Conservation (phyloP, 495 filamentous ascomycete species). For the Lepidopterella palustris region DNA sequence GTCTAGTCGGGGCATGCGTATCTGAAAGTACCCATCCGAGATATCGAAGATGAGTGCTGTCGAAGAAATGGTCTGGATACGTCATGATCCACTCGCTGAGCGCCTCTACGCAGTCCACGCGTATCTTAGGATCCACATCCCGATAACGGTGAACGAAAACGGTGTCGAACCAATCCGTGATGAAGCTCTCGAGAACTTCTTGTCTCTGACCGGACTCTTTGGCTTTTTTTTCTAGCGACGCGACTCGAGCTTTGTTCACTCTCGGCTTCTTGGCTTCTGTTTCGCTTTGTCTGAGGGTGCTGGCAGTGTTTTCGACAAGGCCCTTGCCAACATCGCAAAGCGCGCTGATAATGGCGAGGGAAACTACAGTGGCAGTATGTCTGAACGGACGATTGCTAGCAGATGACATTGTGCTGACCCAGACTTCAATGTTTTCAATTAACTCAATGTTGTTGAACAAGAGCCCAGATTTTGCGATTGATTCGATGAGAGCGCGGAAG, state of each 20-base stretch:
- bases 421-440: conserved; percentile 77
- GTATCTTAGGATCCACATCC: conserved; percentile 81
- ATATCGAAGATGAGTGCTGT: conserved; percentile 81
- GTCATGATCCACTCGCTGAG: conserved; percentile 80
- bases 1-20: conserved; percentile 55
- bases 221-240: conserved; percentile 60
- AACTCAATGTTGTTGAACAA: conserved; percentile 68
- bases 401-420: conserved; percentile 82
- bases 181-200: conserved; percentile 55
- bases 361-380: conserved; percentile 81
- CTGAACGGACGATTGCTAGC: conserved; percentile 78
- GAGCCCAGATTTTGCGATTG: conserved; percentile 65
- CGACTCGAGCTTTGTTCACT: conserved; percentile 66
- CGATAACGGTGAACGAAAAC: conserved; percentile 93
- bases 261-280: conserved; percentile 70
- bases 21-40: conserved; percentile 93
- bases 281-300: conserved; percentile 71
- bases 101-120: conserved; percentile 74
- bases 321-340: conserved; percentile 59
- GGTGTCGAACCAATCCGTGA: conserved; percentile 78
- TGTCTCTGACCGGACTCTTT: conserved; percentile 59
- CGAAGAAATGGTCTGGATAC: conserved; percentile 79
- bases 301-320: conserved; percentile 61
- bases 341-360: conserved; percentile 64
- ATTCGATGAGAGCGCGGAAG: conserved; percentile 62